Evolutionary conservation across 1,139 yeast species (phyloP), one percentile per base, ranked within the genome.

Genomic region (Kodamaea derodonti): DNA sequence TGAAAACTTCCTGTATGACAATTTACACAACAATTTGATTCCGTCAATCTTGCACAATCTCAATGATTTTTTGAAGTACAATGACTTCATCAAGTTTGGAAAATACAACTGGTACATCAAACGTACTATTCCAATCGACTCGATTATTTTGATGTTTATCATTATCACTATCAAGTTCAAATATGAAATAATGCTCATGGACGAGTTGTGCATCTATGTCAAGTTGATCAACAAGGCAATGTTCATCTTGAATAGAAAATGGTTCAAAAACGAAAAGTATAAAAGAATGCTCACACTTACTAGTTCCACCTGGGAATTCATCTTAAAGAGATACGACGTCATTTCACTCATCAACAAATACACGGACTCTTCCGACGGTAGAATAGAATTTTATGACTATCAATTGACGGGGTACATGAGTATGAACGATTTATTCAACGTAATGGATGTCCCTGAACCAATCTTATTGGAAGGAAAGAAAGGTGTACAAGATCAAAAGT

Each of bases 31-130:
- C 43, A 77, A 76, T 49, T 56, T 78, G 41, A 65, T 78, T 25
- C 82, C 84, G 1, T 69, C 78, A 1, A 64, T 78, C n/a, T 50
- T 78, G 29, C 82, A 77, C 47, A 76, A 75, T 45, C 54, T 77
- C 42, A 73, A 74, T 45, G 78, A 74, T 42, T 77, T 77, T 41
- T 54, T 70, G 32, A 63, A 69, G 48, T 69, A 69, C 43, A 69
- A 69, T 43, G 75, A 69, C 45, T 69, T 69, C 38, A 63, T 69
- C 42, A 69, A 69, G 38, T 62, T 71, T 45, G 76, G 77, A 0
- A 67, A 63, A 39, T 78, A 62, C 51, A 78, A 77, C 47, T 78
- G 83, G 83, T 78, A 75, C 42, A 67, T 77, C 33, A 72, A 77
- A 46, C 60, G 80, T 34, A 73, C 77, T 4, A 69, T 78, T 33